phyloP scores from a whole-genome alignment of 371 early-diverging fungal genomes.

The Globomyces sp. region DNA sequence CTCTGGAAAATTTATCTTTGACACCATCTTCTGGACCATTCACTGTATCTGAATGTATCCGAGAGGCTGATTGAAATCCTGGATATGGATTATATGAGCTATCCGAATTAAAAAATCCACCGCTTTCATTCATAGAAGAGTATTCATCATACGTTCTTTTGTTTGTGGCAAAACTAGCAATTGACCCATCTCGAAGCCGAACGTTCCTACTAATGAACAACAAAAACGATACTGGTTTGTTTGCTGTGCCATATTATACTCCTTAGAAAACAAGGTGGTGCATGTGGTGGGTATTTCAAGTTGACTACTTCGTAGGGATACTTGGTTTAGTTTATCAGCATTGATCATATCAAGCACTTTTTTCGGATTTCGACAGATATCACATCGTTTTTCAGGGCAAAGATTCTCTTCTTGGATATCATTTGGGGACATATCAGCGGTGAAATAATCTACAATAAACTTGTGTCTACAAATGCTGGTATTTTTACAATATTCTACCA shows the following conservation, averaged over 20 bases:
- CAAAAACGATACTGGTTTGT: background rate
- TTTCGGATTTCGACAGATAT: slow-evolving; percentile 40
- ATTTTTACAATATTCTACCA: slow-evolving; percentile 49
- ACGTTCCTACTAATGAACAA: no score
- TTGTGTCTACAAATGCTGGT: slow-evolving; percentile 39
- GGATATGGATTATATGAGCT: background rate
- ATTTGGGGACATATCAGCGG: background rate
- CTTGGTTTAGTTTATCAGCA: background rate
- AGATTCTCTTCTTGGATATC: slow-evolving; percentile 12
- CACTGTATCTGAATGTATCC: background rate
- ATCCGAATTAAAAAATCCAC: background rate
- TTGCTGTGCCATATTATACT: background rate
- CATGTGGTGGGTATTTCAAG: background rate
- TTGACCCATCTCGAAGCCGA: background rate
- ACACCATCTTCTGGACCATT: background rate
- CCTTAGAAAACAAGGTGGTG: background rate
- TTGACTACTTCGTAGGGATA: background rate
- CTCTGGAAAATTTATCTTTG: background rate
- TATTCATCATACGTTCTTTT: slow-evolving; percentile 5
- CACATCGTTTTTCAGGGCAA: slow-evolving; percentile 38
- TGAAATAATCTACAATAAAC: slow-evolving; percentile 40
- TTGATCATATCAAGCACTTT: slow-evolving; percentile 5
- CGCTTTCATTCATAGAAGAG: background rate
- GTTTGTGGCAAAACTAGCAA: background rate
- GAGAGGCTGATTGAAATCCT: background rate